Base-by-base conservation (phyloP, 495 filamentous ascomycete genomes). In the Hypoxylon cercidicola region DNA sequence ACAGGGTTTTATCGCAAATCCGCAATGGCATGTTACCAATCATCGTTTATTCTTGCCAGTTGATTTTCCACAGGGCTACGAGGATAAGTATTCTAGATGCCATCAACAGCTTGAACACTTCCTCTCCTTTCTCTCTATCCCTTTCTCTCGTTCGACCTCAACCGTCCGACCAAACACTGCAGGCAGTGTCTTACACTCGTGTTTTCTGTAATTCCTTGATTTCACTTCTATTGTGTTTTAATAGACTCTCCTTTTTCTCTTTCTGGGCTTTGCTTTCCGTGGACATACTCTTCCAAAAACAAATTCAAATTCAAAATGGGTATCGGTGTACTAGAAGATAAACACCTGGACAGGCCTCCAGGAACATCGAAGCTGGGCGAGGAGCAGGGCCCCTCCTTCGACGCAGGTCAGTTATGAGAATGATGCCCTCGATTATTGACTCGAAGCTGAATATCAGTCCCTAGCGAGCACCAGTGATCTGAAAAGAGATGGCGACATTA, bases 401-500 rank as follows among this genome's bases (percentile, higher is more conserved):
- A 68, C 15, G 12, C 52, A 58, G 59, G 60, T 68, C 6, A 51
- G 47, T 67, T 23, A 11, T 25, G 18, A 54, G 23, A 25, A 25
- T 5, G 8, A 21, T 16, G 18, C 7, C 13, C 23, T 39, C 7
- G 13, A 8, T 15, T 13, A 13, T 57, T 10, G n/a, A 10, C 16
- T 39, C 3, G 23, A 11, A 63, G 20, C 64, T 68, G 50, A 68
- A 13, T 9, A 3, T 11, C 13, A 34, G 8, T 15, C 32, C 39
- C 16, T 39, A 64, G 66, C 44, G 35, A 64, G 60, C 39, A 56
- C 55, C 43, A 45, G 34, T 16, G 60, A 69, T 0, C 30, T 69
- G 43, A 69, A 69, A 16, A 60, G n/a, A 35, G 60, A 69, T 60
- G 76, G 76, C 7, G 48, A 81, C n/a, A 79, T 84, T 49, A 75